Conservation (phyloP, 2,329 filamentous ascomycete genomes). For the Ophiocordyceps australis region DNA sequence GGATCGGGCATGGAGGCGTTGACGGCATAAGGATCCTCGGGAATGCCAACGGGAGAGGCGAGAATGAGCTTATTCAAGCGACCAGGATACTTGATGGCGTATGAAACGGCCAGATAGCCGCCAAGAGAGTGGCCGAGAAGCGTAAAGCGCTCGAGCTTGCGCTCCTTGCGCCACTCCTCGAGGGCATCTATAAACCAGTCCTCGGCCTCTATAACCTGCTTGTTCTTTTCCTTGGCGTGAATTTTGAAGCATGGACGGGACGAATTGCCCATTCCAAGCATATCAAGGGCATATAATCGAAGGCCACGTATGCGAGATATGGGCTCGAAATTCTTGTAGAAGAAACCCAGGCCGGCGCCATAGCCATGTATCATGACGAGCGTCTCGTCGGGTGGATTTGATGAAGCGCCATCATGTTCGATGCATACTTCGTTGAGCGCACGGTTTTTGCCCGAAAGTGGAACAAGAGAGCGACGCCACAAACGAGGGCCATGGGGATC, state of each 20-base stretch:
- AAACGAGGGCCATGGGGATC: slow-evolving; percentile 74
- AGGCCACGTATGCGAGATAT: slow-evolving; percentile 64
- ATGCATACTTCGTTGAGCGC: slow-evolving; percentile 87
- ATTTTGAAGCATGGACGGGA: slow-evolving; percentile 72
- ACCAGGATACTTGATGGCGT: slow-evolving; percentile 91
- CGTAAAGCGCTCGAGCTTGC: slow-evolving; percentile 84
- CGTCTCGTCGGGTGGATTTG: slow-evolving; percentile 67
- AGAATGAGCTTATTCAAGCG: slow-evolving; percentile 91
- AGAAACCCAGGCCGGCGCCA: slow-evolving; percentile 88
- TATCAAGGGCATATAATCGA: slow-evolving; percentile 84
- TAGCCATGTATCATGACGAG: slow-evolving; percentile 95
- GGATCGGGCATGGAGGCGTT: slow-evolving; percentile 66
- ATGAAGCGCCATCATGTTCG: slow-evolving; percentile 59
- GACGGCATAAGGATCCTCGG: slow-evolving; percentile 83
- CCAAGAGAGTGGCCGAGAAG: slow-evolving; percentile 85
- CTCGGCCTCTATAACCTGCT: slow-evolving; percentile 76
- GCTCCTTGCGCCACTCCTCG: slow-evolving; percentile 84
- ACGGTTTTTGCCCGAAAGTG: slow-evolving; percentile 69
- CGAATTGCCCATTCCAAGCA: slow-evolving; percentile 88
- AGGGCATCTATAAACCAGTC: slow-evolving; percentile 91
- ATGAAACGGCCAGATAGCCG: slow-evolving; percentile 87
- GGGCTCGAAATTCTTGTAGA: slow-evolving; percentile 94
- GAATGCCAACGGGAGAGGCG: slow-evolving; percentile 84
- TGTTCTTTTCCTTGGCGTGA: slow-evolving; percentile 60
- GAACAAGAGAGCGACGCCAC: slow-evolving; percentile 75